Base-by-base conservation (phyloP, 2,329 filamentous ascomycete genomes). In the Aureobasidium sp. region DNA sequence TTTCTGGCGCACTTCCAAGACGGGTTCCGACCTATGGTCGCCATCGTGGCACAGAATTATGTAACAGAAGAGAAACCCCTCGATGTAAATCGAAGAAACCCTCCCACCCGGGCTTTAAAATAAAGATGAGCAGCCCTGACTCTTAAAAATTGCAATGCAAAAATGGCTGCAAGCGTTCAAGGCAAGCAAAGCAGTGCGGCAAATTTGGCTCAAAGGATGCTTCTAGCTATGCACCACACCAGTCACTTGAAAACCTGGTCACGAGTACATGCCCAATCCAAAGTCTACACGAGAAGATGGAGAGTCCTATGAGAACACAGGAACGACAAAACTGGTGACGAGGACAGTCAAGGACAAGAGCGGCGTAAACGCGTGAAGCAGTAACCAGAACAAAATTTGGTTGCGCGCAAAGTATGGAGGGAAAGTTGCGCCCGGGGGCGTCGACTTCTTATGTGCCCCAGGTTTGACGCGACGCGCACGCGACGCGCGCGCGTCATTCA, bases 181-280 rank as follows among this genome's bases (percentile, higher is more conserved):
- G n/a, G n/a, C n/a, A n/a, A n/a, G n/a, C n/a, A n/a, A n/a, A n/a
- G n/a, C n/a, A n/a, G n/a, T n/a, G 34, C n/a, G 29, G 17, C 10
- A 48, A 29, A 25, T 6, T 48, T 16, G 7, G 42, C 14, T 10
- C 11, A 25, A 29, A 11, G n/a, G n/a, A n/a, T n/a, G n/a, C 30
- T 27, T 37, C 21, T 10, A 12, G 12, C 35, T 27, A 29, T 11
- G 32, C 41, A 11, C 5, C 41, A 32, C 6, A 30, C 16, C n/a
- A 10, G 14, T 51, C 25, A 21, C 35, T 40, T 24, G 25, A 25
- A 32, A 51, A 51, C 48, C 48, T 51, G 37, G 21, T 51, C 35
- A 51, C 37, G 17, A 51, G 48, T 41, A 22, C 37, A 51, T 41
- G 48, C 48, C 37, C 37, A 41, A 41, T 41, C 48, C 37, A 51